These are phyloP conservation scores for Wallacemonas sp. DNA, from an alignment of 208 protist species.

Conservation along the genomic window DNA sequence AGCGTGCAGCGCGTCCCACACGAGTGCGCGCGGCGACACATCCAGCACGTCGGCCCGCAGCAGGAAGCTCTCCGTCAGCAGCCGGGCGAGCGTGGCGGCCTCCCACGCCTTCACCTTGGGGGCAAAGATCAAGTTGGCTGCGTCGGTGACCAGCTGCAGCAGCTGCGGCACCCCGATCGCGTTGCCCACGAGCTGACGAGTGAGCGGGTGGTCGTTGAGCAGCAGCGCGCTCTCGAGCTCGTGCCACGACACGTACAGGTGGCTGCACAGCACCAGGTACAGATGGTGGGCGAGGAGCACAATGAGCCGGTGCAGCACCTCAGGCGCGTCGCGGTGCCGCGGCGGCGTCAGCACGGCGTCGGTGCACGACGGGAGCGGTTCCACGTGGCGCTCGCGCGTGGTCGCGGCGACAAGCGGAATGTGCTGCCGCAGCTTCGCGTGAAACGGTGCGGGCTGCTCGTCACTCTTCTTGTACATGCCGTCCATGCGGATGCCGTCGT, in stretches of 20 bases:
- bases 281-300: slow-evolving; percentile 84
- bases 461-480: slow-evolving; percentile 62
- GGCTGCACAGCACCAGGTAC: slow-evolving; percentile 75
- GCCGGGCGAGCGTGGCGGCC: slow-evolving; percentile 55
- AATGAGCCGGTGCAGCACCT: slow-evolving; percentile 82
- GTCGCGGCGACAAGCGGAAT: slow-evolving; percentile 45
- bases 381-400: slow-evolving; percentile 62
- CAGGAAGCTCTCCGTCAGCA: slow-evolving; percentile 68
- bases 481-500: slow-evolving; percentile 71
- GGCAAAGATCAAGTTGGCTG: slow-evolving; percentile 58
- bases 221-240: slow-evolving; percentile 65
- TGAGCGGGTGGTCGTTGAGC: slow-evolving; percentile 77
- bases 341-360: slow-evolving; percentile 55
- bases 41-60: slow-evolving; percentile 46
- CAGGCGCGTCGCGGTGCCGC: slow-evolving; percentile 46
- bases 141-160: slow-evolving; percentile 64
- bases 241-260: slow-evolving; percentile 46
- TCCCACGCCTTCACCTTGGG: slow-evolving; percentile 77
- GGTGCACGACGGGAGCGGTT: slow-evolving; percentile 77
- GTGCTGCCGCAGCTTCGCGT: slow-evolving; percentile 46
- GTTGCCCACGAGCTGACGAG: slow-evolving; percentile 53
- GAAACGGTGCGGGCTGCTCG: slow-evolving; percentile 58
- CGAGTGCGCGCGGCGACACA: slow-evolving; percentile 50
- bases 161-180: slow-evolving; percentile 49
- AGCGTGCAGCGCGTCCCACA: slow-evolving; percentile 88